These are phyloP conservation scores for Sutorius eximius DNA, from an alignment of 1,284 basidiomycete genomes.

Conservation along the genomic window DNA sequence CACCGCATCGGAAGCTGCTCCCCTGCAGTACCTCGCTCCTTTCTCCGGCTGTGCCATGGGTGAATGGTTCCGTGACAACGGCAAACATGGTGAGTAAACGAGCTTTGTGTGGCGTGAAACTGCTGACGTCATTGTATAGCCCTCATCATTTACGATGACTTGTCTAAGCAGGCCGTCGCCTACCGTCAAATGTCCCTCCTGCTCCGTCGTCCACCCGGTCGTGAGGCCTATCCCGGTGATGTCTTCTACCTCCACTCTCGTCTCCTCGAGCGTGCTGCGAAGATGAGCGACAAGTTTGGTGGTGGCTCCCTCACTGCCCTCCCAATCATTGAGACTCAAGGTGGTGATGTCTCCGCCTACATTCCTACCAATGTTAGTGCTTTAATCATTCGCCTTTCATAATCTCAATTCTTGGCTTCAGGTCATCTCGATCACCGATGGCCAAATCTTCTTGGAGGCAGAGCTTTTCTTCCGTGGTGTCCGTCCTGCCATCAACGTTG, in stretches of 20 bases:
- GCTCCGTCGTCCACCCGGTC: slow-evolving; percentile 99
- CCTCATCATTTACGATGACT: slow-evolving; percentile 98
- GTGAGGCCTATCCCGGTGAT: slow-evolving; percentile 99
- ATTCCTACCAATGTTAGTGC: slow-evolving; percentile 79
- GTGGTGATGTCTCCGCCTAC: slow-evolving; percentile 99
- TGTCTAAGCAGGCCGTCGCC: slow-evolving; percentile 99
- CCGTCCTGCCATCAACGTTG: slow-evolving; percentile 99
- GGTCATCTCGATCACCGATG: slow-evolving; percentile 98
- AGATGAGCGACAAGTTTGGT: slow-evolving; percentile 98
- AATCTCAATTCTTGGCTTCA: slow-evolving; percentile 26
- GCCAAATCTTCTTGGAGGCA: slow-evolving; percentile 99
- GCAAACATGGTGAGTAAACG: slow-evolving; percentile 73
- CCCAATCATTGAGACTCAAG: slow-evolving; percentile 99
- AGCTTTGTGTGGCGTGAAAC: not conserved
- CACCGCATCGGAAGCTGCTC: slow-evolving; percentile 98
- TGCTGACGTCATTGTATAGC: slow-evolving; percentile 46
- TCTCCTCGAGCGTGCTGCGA: slow-evolving; percentile 98
- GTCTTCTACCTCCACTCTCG: slow-evolving; percentile 99
- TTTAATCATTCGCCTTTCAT: not conserved
- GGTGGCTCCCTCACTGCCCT: slow-evolving; percentile 98
- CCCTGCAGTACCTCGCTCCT: slow-evolving; percentile 97
- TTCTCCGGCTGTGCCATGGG: slow-evolving; percentile 99
- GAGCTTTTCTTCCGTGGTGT: slow-evolving; percentile 99
- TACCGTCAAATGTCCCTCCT: slow-evolving; percentile 99
- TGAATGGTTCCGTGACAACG: slow-evolving; percentile 99